Evolutionary conservation across 202 grass and related monocot species (phyloP), one percentile per base, ranked within the genome.

Genomic region (Bolboschoenoplectus hybrid): DNA sequence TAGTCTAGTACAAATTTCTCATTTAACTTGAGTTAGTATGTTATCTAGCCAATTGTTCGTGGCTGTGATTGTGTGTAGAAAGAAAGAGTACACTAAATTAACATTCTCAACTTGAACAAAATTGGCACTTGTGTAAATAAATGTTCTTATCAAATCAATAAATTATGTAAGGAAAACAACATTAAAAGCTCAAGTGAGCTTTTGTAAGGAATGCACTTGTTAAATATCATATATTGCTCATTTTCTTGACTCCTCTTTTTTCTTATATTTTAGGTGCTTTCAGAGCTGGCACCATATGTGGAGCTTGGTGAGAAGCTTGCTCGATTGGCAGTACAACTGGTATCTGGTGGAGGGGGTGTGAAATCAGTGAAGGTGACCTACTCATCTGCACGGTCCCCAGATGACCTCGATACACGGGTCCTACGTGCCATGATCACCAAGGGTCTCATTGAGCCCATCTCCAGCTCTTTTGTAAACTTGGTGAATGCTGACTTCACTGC

Each of bases 351-450:
- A 2, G 91, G 94, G 8, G 94, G 94, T 51, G 93, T 97, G 55
- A 97, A 94, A 89, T 94, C 94, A 43, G 94, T 97, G 80, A 97
- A 97, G 53, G 91, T 97, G 17, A 92, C 90, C 46, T 97, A 97
- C 64, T 92, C 85, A 4, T 97, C 94, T 5, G 87, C 89, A 36
- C 86, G 91, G 69, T 81, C 91, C 34, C 88, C 94, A 64, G 94
- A 97, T 88, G 94, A 97, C 86, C 91, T 97, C 63, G 94, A 97
- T 87, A 97, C 94, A 3, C 89, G 94, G 58, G 88, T 97, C 43
- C 90, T 97, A 53, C 94, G 94, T 82, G 94, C 94, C 74, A 97
- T 97, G 94, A 92, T 97, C 80, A 94, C 88, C 36, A 97, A 97
- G 88, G 94, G 94, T 7, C 80, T 97, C 89, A 97, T 97, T 0